Base-by-base conservation (phyloP, 208 protist species). In the Leishmania guyanensis region DNA sequence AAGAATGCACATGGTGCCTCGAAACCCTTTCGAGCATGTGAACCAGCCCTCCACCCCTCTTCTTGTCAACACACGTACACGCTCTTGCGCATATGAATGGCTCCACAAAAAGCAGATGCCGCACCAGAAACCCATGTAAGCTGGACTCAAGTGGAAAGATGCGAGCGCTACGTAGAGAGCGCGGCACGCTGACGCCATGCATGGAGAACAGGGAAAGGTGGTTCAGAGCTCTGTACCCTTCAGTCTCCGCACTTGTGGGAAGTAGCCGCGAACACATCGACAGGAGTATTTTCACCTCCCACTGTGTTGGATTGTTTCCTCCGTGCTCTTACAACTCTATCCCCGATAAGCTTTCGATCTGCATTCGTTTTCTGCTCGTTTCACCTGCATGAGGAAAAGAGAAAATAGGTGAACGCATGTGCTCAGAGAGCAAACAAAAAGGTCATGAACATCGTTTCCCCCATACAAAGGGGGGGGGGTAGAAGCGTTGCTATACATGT, bases 401-500 rank as follows among this genome's bases (percentile, higher is more conserved):
- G 43, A 33, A 51, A 5, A 54, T 73, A 53, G 16, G 46, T 22
- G 26, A 73, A 36, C 29, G n/a, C 69, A 54, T 73, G 48, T 51
- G 4, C 43, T 43, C 64, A n/a, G 69, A 54, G 9, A 73, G 26
- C 43, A 48, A 17, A 26, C 60, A 65, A 73, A 73, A 73, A 14
- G 69, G 22, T 26, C 26, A 51, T 73, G 26, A 73, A 73, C 69
- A 73, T 73, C 20, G 10, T 69, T 17, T 69, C 64, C 2, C 33
- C 26, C 33, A 69, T 43, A 69, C 10, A 69, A 46, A 16, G 39
- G 46, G 1, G 53, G 33, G 29, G 69, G 69, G 51, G 46, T 20
- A 54, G 69, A 33, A 20, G 69, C 69, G 26, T 4, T n/a, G 48
- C 69, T 73, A 54, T 73, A 73, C 69, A 73, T 73, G 48, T 73